Base-by-base conservation (phyloP, 352 stramenopile genomes). In the Phytophthora pseudosyringae region DNA sequence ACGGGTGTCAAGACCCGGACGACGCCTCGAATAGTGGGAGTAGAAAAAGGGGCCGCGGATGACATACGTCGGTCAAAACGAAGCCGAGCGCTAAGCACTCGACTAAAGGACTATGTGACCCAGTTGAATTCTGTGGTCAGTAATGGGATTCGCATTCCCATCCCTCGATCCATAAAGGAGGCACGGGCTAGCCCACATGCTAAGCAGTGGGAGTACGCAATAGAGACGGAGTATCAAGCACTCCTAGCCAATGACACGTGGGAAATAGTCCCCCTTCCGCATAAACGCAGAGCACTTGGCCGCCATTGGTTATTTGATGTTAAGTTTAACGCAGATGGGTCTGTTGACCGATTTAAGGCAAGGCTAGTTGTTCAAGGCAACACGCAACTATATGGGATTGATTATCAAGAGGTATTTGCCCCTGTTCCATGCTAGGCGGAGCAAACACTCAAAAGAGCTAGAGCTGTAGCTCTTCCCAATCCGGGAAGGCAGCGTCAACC, bases 151-250 rank as follows among this genome's bases (percentile, higher is more conserved):
- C 21, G 0, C n/a, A 59, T 66, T 1, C 40, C 48, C 4, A 59
- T 66, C 29, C 48, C 58, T 29, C 21, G 5, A 26, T 53, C 48
- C 0, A 54, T 59, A 31, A 66, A 59, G 10, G 48, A 66, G n/a
- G 39, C 58, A 11, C 25, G 58, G 5, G 1, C 3, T 6, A 18
- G 48, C 2, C 32, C 48, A 59, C 6, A 66, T 47, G 31, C 18
- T 1, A 53, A 54, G 15, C 58, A 66, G 40, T 66, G 39, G 57
- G 57, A 47, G 57, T 18, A 1, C 3, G 57, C 47, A 4, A 47
- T 59, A 16, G 12, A 40, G 12, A 41, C 38, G 3, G 39, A 65
- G 10, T 65, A 41, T 35, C 3, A 41, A 7, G 28, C 44, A 0
- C 25, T 35, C 0, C 26, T 25, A 10, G 5, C 3, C 2, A 36